Percentiles rank a stretch among this genome's conserved stretches.
phyloP scores from a whole-genome alignment of 257 asterid species.

The Primulina huaijiensis region DNA sequence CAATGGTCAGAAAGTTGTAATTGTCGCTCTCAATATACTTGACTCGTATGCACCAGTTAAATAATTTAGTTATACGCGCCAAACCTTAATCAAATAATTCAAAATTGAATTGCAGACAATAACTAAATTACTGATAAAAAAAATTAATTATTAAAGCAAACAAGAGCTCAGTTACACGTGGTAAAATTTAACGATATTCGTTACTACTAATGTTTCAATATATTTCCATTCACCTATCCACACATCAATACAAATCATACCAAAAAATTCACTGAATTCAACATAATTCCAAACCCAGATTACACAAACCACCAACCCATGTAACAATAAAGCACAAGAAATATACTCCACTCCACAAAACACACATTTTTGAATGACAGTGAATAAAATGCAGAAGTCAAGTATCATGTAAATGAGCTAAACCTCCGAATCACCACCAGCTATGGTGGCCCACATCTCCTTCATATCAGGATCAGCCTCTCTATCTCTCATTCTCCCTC shows the following conservation, averaged over 20 bases:
- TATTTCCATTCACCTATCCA: conserved; percentile 11
- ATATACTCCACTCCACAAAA: not conserved
- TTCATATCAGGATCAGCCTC: conserved; percentile 86
- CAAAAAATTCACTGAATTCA: conserved; percentile 5
- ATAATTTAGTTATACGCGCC: conserved; percentile 3
- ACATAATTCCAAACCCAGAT: conserved; percentile 15
- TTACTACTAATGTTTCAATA: not conserved
- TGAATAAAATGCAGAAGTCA: not conserved
- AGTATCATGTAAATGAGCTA: not conserved
- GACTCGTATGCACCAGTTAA: not conserved
- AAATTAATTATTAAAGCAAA: not conserved
- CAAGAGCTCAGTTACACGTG: not conserved
- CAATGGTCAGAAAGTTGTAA: not conserved
- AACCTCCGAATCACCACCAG: conserved; percentile 60
- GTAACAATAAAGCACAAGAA: not conserved
- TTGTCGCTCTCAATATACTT: not conserved
- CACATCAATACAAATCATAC: not conserved
- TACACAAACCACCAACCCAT: not conserved
- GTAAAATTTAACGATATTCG: conserved; percentile 11
- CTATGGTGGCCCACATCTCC: conserved; percentile 97
- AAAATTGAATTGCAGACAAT: not conserved
- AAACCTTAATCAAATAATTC: not conserved
- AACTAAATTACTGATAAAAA: not conserved
- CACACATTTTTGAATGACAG: not conserved
- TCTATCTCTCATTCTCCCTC: conserved; percentile 53